These are phyloP conservation scores for Ceratobasidium theobromae DNA, from an alignment of 1,284 basidiomycete genomes.

Conservation along the genomic window DNA sequence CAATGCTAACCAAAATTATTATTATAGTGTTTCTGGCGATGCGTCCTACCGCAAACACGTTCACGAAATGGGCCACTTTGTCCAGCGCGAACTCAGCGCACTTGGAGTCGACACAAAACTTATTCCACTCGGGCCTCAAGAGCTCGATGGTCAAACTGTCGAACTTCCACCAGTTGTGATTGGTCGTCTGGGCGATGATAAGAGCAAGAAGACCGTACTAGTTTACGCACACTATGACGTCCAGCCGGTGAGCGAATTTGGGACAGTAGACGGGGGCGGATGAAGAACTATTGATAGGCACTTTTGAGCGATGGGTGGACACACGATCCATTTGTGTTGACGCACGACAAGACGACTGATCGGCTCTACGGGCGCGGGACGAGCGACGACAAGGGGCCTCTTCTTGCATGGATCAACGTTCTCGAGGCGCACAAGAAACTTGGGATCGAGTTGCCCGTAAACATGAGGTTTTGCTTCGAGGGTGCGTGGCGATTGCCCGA, in stretches of 20 bases:
- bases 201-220: slow-evolving; percentile 87
- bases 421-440: slow-evolving; percentile 82
- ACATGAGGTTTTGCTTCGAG: slow-evolving; percentile 93
- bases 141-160: slow-evolving; percentile 75
- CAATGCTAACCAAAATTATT: background rate
- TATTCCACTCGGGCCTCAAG: slow-evolving; percentile 78
- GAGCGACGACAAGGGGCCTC: slow-evolving; percentile 91
- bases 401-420: slow-evolving; percentile 94
- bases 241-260: slow-evolving; percentile 62
- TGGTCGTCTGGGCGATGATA: slow-evolving; percentile 80
- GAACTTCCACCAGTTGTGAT: slow-evolving; percentile 86
- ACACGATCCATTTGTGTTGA: slow-evolving; percentile 86
- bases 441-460: slow-evolving; percentile 84
- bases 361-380: slow-evolving; percentile 87
- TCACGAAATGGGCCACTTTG: slow-evolving; percentile 79
- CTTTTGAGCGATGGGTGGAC: slow-evolving; percentile 75
- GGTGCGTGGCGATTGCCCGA: slow-evolving; percentile 42
- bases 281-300: slow-evolving; percentile 21
- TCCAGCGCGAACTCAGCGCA: slow-evolving; percentile 67
- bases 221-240: slow-evolving; percentile 92
- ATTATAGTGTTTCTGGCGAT: slow-evolving; percentile 64
- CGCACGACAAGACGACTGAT: slow-evolving; percentile 64
- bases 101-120: slow-evolving; percentile 76
- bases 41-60: slow-evolving; percentile 71
- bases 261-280: background rate